Evolutionary conservation across 2,329 filamentous ascomycete species (phyloP), one percentile per base, ranked within the genome.

Genomic region (Cladosporium sphaerospermum): DNA sequence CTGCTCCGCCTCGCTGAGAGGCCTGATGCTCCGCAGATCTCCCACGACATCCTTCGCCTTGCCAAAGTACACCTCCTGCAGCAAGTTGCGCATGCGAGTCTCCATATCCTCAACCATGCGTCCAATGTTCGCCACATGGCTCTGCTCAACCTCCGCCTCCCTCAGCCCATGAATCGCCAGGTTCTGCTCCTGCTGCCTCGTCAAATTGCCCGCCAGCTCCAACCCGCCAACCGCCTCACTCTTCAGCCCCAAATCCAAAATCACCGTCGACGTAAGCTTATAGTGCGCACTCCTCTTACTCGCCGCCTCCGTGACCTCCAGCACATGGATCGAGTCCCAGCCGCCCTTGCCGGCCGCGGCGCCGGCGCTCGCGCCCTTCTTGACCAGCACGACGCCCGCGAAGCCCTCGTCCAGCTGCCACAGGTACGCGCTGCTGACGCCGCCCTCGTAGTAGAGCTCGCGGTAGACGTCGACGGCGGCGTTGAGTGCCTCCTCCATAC

Each of bases 331-430:
- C 60, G 89, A 95, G 74, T 99, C 93, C 93, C 93, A 99, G 52
- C 89, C 85, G 3, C 64, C 64, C 51, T 63, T 64, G 4, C 62
- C 63, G 9, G 45, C 52, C 0, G 46, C 50, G 3, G 56, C 56
- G n/a, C 54, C 56, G 13, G 23, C 52, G 9, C 44, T 50, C 79
- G 62, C 73, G 88, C 88, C 83, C 75, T 99, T 99, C 80, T 99
- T 99, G 66, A 99, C 74, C 63, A 99, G 73, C 53, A 99, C 91
- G 2, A 96, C 93, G 0, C 93, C 93, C 0, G 93, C 93, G 69
- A 99, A 99, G 8, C 93, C 93, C 71, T 99, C 93, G 64, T 99
- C 93, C 69, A 97, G 75, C 69, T 96, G 93, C 93, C 93, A 99
- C 58, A 99, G 88, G 73, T 99, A 99, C 37, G 97, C 93, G 67